Conservation (phyloP, 352 stramenopile genomes). For the Globisporangium rhizosaccharum region DNA sequence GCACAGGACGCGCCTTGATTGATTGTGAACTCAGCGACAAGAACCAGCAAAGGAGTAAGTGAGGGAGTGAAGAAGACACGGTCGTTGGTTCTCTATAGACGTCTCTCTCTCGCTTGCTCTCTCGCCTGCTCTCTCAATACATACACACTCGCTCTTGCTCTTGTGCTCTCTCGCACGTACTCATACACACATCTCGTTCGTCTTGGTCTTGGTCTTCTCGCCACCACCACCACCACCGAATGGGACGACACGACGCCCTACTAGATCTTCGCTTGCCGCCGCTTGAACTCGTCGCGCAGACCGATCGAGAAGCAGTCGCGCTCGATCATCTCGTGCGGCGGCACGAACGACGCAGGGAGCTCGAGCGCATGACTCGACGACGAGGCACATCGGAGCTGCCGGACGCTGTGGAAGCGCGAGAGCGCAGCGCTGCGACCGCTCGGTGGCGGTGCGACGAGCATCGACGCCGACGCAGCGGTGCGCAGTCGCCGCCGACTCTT, state of each 20-base stretch:
- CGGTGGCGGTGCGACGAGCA: conserved; percentile 8
- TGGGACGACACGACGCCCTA: background rate
- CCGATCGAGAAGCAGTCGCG: conserved; percentile 69
- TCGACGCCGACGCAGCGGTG: conserved; percentile 9
- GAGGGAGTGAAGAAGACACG: too few relatives aligned
- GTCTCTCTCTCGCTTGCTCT: too few relatives aligned
- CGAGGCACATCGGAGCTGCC: conserved; percentile 17
- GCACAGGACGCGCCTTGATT: too few relatives aligned
- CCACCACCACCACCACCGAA: background rate
- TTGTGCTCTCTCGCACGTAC: too few relatives aligned
- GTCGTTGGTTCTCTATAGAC: too few relatives aligned
- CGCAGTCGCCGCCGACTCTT: conserved; percentile 3
- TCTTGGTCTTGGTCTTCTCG: background rate
- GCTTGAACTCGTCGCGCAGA: conserved; percentile 65
- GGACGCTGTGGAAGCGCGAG: conserved; percentile 12
- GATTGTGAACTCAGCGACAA: too few relatives aligned
- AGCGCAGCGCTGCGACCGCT: conserved; percentile 6
- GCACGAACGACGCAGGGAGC: conserved; percentile 63
- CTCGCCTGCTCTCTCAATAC: too few relatives aligned
- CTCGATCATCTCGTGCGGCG: conserved; percentile 66
- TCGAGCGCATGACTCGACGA: conserved; percentile 4
- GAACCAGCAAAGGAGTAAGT: too few relatives aligned
- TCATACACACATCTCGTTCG: too few relatives aligned
- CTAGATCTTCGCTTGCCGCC: conserved; percentile 27
- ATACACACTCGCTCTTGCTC: too few relatives aligned